Percentiles rank a stretch among this genome's conserved stretches.
These are phyloP conservation scores for Colletotrichum lupini DNA, from an alignment of 2,329 filamentous ascomycete species.

Conservation along the genomic window DNA sequence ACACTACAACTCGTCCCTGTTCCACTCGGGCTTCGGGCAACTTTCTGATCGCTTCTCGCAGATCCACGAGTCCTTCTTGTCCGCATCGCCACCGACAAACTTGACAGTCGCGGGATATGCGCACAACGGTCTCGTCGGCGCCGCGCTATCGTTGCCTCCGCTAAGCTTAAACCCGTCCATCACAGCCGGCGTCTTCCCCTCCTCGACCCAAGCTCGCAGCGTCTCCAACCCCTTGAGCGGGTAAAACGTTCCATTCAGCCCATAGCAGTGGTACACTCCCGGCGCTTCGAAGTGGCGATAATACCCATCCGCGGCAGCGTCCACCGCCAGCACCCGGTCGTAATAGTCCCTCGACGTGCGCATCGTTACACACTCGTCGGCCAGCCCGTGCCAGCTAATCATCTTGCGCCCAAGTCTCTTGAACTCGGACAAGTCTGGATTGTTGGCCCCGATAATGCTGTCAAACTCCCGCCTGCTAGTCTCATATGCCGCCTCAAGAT, in stretches of 20 bases:
- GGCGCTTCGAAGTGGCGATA: conserved; percentile 63
- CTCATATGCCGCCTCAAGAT: conserved; percentile 18
- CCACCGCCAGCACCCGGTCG: conserved; percentile 27
- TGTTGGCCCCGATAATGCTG: conserved; percentile 41
- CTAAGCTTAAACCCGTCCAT: conserved; percentile 27
- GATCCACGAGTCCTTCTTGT: conserved; percentile 15
- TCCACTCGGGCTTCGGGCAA: not conserved
- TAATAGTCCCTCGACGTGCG: conserved; percentile 47
- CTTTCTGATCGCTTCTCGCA: conserved; percentile 5
- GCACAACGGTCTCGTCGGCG: conserved; percentile 28
- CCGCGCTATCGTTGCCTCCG: conserved; percentile 29
- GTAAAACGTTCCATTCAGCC: conserved; percentile 28
- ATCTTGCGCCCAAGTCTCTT: conserved; percentile 51
- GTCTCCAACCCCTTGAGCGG: conserved; percentile 30
- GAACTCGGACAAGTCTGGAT: conserved; percentile 45
- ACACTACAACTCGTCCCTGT: not conserved
- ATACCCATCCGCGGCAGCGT: conserved; percentile 48
- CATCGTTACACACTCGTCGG: conserved; percentile 51
- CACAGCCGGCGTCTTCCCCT: conserved; percentile 7
- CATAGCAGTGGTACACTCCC: conserved; percentile 61
- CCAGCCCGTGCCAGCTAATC: conserved; percentile 54
- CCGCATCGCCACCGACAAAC: conserved; percentile 24
- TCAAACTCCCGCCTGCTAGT: conserved; percentile 34
- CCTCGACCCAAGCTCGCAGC: conserved; percentile 32
- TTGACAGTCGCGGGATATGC: conserved; percentile 17